Evolutionary conservation across 768 basidiomycete genomes (phyloP), one percentile per base, ranked within the genome.

Genomic region (Hortiboletus flavorubellus): DNA sequence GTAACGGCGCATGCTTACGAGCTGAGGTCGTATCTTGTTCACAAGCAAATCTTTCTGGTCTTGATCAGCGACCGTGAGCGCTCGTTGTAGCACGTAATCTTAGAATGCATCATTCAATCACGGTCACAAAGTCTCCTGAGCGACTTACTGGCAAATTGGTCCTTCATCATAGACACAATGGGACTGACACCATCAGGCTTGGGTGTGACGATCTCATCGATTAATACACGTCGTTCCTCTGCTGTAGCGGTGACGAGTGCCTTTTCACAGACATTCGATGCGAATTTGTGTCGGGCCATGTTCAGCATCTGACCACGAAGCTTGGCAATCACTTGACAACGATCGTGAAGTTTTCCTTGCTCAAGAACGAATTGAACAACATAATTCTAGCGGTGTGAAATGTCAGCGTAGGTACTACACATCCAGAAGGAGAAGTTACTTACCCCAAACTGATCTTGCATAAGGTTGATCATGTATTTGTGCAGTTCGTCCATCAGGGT

Each of bases 191-290:
- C 88, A 59, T 91, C 86, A 30, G 78, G 74, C 58, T 80, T 80
- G 12, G 80, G 73, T 3, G 74, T 69, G 74, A 96, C 81, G 53
- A 98, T 83, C 70, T 97, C 95, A 29, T 91, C 85, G 55, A 98
- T 83, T 41, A 98, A 74, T 35, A 72, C 68, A 9, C 80, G 80
- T 43, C 92, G 86, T 57, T 80, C 85, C 10, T 86, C 85, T 0
- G 77, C 34, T 51, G 83, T 80, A 1, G 89, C 83, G 34, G 78
- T 83, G 30, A 85, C 69, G 35, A 96, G 78, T 6, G 92, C 93
- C 71, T 93, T 94, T 73, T 96, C 95, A 69, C 89, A 90, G 18
- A 98, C 96, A 65, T 99, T 98, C 6, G 94, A 97, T 6, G 93
- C 94, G 65, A 91, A 96, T 68, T 96, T 96, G 69, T 93, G 92